Evolutionary conservation across 768 basidiomycete genomes (phyloP), one percentile per base, ranked within the genome.

Genomic region (Kwoniella shandongensis): DNA sequence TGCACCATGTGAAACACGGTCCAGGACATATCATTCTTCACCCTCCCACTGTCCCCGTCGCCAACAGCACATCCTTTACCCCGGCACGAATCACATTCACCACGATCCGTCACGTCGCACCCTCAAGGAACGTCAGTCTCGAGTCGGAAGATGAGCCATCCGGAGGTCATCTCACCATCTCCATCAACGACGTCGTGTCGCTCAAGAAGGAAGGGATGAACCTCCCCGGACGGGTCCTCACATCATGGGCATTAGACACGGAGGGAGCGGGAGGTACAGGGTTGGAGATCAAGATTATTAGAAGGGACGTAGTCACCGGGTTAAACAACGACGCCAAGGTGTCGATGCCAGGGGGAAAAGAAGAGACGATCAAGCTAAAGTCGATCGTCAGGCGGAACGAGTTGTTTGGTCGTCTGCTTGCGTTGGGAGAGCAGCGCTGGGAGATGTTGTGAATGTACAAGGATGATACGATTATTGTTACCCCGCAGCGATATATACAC

Each of bases 1-100:
- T 66, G 13, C 44, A 54, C 26, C 65, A 66, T 27, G 25, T 15
- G 3, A 44, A 54, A 30, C 61, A 66, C 27, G 65, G 65, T 36
- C 61, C 61, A 6, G 65, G 65, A 3, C 65, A 66, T 40, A 35
- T 66, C 12, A 53, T 66, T 40, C 46, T 66, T 25, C 54, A 66
- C 41, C 65, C 65, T 45, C 54, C 59, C 3, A 56, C 53, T 2
- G 4, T 46, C 2, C 54, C 46, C 11, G 8, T 4, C 2, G 13
- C 36, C 10, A 23, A 20, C 20, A 30, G 5, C 10, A n/a, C 13
- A 3, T 11, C 42, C 4, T 61, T 53, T 56, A 51, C 59, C 2
- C 60, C 64, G 6, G 65, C 61, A 11, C 32, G 57, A 12, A 40
- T 66, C 38, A 29, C 20, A 0, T 59, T 66, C 45, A 62, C 65